Evolutionary conservation across 2,329 filamentous ascomycete genomes (phyloP).

Genomic region (Aspergillus aculeatinus): DNA sequence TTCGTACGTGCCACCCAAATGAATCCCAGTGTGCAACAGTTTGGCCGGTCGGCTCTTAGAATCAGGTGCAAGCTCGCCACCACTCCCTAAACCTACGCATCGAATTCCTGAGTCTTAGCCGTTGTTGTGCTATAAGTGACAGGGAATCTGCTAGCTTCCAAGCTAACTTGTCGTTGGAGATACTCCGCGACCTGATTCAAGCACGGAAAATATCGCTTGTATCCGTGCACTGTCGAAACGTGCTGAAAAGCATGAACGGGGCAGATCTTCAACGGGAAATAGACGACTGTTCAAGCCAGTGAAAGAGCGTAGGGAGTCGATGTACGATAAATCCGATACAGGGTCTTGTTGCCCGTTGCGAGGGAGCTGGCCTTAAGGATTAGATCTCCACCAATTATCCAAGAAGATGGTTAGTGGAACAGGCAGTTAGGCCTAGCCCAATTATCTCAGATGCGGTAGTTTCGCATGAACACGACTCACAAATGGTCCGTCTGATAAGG

Average conservation of each 20-base stretch:
- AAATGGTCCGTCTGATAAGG: conserved; percentile 20
- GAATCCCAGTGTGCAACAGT: neutral
- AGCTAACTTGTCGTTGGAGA: neutral
- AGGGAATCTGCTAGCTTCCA: neutral
- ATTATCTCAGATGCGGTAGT: conserved; percentile 21
- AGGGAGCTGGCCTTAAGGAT: neutral
- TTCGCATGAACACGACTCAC: conserved; percentile 12
- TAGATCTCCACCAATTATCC: conserved; percentile 25
- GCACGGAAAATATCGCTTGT: neutral
- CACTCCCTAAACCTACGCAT: neutral
- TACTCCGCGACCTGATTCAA: neutral
- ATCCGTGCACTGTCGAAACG: neutral
- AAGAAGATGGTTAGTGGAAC: conserved; percentile 27
- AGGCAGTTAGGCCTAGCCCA: conserved; percentile 15
- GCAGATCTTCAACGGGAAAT: neutral
- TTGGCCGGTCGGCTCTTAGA: conserved; percentile 6
- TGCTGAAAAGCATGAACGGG: neutral
- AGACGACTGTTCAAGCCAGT: conserved; percentile 7
- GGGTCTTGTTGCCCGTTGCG: conserved; percentile 15
- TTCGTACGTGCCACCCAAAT: conserved; percentile 2
- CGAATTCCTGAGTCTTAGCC: neutral
- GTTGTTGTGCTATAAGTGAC: neutral
- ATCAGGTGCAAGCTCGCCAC: neutral
- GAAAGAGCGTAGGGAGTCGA: neutral
- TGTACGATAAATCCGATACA: conserved; percentile 1